Conservation (phyloP, 2,329 filamentous ascomycete species). For the Alternaria rosae region DNA sequence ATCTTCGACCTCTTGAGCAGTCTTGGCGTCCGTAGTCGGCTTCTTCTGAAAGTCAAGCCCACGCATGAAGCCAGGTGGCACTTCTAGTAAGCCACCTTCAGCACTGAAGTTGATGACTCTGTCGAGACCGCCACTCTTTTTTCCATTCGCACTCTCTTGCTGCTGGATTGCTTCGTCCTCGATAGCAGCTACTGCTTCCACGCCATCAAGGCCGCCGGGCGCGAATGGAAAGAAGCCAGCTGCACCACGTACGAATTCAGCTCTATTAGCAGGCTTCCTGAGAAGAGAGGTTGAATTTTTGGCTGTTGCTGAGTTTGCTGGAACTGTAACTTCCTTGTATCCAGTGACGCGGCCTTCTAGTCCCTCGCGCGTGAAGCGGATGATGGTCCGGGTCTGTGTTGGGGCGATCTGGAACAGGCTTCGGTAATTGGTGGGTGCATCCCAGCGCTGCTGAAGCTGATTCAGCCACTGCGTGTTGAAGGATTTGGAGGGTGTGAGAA, state of each 20-base stretch:
- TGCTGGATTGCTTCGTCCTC: constrained; percentile 75
- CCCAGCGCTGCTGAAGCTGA: constrained; percentile 88
- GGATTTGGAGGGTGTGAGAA: constrained; percentile 77
- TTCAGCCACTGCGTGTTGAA: constrained; percentile 91
- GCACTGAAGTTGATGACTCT: constrained; percentile 82
- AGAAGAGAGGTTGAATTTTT: constrained; percentile 93
- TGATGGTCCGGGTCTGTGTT: constrained; percentile 93
- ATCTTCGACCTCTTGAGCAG: constrained; percentile 74
- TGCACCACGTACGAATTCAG: constrained; percentile 90
- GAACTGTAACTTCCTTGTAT: constrained; percentile 92
- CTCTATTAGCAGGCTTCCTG: constrained; percentile 83
- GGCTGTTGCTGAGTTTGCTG: constrained; percentile 85
- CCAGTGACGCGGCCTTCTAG: constrained; percentile 91
- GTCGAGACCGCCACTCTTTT: constrained; percentile 67
- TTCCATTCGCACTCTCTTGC: constrained; percentile 53
- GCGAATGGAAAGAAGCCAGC: constrained; percentile 95
- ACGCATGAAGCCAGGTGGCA: constrained; percentile 81
- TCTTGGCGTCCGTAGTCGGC: constrained; percentile 63
- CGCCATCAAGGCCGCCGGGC: constrained; percentile 84
- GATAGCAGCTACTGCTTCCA: constrained; percentile 83
- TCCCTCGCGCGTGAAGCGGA: constrained; percentile 88
- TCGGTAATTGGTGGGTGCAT: constrained; percentile 79
- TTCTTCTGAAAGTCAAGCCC: constrained; percentile 77
- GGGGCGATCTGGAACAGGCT: constrained; percentile 86
- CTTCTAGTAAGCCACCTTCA: constrained; percentile 78